Conservation (phyloP, 129 eudicot species). For the Lonicera japonica region DNA sequence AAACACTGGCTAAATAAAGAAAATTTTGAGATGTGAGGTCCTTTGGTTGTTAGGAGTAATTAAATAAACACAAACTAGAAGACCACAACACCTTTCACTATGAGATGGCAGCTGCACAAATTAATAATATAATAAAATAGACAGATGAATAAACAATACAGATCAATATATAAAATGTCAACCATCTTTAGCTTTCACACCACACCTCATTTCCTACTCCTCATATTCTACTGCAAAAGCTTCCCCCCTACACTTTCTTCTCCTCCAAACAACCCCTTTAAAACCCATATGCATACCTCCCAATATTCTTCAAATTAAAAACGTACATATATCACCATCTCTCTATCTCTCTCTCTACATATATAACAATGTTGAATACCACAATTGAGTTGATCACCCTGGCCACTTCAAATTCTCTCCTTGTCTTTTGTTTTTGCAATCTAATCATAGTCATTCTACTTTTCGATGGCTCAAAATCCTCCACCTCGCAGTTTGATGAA, state of each 20-base stretch:
- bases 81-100: no score
- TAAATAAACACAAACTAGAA: no score
- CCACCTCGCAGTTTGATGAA: slow-evolving; percentile 13
- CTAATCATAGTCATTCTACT: slow-evolving; percentile 51
- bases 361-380: slow-evolving; percentile 33
- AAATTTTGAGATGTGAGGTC: no score
- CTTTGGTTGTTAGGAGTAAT: no score
- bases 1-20: no score
- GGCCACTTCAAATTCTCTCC: slow-evolving; percentile 43
- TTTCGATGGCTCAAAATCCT: slow-evolving; percentile 36
- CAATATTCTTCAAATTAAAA: slow-evolving; percentile 4
- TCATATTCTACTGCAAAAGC: slow-evolving; percentile 19
- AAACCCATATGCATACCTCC: neutral
- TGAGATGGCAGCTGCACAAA: no score
- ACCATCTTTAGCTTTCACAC: slow-evolving; percentile 45
- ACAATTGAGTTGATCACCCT: slow-evolving; percentile 43
- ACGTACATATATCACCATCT: no score
- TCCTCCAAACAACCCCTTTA: slow-evolving; percentile 19
- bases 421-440: slow-evolving; percentile 58
- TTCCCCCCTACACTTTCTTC: slow-evolving; percentile 30
- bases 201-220: slow-evolving; percentile 27
- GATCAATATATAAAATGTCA: no score
- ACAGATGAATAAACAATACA: no score
- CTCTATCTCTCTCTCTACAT: slow-evolving; percentile 6
- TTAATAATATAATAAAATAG: no score